phyloP scores from a whole-genome alignment of 1,284 basidiomycete species.

The Ganoderma sinense region DNA sequence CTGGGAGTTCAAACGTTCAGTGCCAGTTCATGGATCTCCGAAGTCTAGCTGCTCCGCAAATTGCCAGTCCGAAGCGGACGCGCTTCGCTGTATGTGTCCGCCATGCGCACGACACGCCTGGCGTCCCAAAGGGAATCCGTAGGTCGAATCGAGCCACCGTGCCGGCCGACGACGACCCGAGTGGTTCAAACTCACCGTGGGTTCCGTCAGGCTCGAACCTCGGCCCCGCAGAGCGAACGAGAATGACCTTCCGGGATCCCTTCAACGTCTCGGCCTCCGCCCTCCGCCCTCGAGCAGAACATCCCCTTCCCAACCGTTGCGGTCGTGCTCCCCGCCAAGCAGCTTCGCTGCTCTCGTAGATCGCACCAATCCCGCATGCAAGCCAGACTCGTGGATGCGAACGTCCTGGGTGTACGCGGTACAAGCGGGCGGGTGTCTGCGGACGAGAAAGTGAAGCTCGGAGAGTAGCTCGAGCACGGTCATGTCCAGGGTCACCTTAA shows the following conservation, averaged over 20 bases:
- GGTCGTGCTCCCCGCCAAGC: background rate
- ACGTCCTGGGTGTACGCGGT: background rate
- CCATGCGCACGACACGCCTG: background rate
- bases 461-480: background rate
- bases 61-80: background rate
- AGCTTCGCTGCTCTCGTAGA: background rate
- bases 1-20: background rate
- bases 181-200: conserved; percentile 1
- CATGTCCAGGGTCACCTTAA: background rate
- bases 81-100: background rate
- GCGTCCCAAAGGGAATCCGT: background rate
- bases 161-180: background rate
- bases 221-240: background rate
- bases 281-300: background rate
- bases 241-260: conserved; percentile 30
- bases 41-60: background rate
- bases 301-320: background rate
- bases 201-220: background rate
- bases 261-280: background rate
- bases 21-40: too few relatives aligned
- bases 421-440: background rate
- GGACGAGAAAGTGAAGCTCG: background rate
- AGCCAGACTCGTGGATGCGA: background rate
- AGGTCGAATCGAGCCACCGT: background rate
- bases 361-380: background rate